Conservation (phyloP, 345 rosid genomes). For the Euphorbia peplus region DNA sequence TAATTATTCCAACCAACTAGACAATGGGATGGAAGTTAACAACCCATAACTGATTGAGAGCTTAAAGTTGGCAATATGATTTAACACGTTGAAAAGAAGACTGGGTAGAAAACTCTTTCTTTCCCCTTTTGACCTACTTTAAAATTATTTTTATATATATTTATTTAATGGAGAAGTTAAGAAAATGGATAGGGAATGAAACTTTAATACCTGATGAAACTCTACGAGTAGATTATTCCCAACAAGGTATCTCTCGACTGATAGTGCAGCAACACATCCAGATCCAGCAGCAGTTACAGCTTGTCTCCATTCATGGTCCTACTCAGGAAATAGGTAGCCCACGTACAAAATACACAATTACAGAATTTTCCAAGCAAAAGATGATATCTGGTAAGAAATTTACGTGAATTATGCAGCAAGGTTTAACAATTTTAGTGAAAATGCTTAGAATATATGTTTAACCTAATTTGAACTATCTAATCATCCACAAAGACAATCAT, state of each 20-base stretch:
- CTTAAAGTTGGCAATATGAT: neutral
- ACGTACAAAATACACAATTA: neutral
- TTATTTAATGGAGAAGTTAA: neutral
- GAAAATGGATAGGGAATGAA: neutral
- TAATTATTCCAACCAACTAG: neutral
- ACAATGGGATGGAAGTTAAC: neutral
- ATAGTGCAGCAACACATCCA: constrained; percentile 94
- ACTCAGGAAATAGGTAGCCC: constrained; percentile 10
- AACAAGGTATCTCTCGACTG: constrained; percentile 92
- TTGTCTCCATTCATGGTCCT: constrained; percentile 99
- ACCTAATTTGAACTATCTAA: neutral
- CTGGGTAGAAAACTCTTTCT: neutral
- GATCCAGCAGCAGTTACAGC: constrained; percentile 97
- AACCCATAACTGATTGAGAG: constrained; percentile 6
- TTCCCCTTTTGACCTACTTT: neutral
- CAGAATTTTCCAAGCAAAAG: neutral
- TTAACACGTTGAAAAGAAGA: neutral
- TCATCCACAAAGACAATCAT: neutral
- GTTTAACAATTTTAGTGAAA: neutral
- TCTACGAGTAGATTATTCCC: constrained; percentile 79
- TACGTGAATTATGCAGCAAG: neutral
- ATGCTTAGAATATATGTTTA: neutral
- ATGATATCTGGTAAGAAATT: neutral
- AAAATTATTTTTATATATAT: neutral
- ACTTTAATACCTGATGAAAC: constrained; percentile 73